phyloP scores from a whole-genome alignment of 371 early-diverging fungal species.

The Syncephalis fuscata region DNA sequence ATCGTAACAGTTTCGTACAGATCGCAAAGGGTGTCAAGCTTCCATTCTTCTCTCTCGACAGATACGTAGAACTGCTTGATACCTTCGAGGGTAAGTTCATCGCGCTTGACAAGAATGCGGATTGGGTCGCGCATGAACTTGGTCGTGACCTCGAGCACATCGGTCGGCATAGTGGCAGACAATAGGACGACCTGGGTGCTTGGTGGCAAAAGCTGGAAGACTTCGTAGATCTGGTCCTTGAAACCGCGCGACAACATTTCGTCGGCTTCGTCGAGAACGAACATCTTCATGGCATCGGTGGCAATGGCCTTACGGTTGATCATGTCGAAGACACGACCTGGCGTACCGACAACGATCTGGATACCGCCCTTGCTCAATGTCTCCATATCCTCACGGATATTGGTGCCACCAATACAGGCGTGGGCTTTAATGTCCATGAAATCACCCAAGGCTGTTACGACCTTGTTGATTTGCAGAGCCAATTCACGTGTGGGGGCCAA shows the following conservation, averaged over 20 bases:
- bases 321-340: slow-evolving; percentile 92
- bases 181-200: slow-evolving; percentile 77
- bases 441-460: slow-evolving; percentile 66
- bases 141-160: slow-evolving; percentile 80
- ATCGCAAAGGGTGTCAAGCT: slow-evolving; percentile 80
- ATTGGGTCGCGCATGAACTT: slow-evolving; percentile 88
- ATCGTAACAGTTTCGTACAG: slow-evolving; percentile 83
- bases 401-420: slow-evolving; percentile 85
- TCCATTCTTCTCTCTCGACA: slow-evolving; percentile 84
- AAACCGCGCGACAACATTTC: slow-evolving; percentile 91
- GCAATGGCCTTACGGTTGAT: slow-evolving; percentile 68
- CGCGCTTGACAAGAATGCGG: slow-evolving; percentile 89
- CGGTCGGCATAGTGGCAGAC: slow-evolving; percentile 85
- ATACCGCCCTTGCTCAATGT: slow-evolving; percentile 38
- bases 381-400: slow-evolving; percentile 59
- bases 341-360: slow-evolving; percentile 86
- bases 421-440: slow-evolving; percentile 68
- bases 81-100: slow-evolving; percentile 91
- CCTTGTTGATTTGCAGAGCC: slow-evolving; percentile 78
- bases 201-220: slow-evolving; percentile 75
- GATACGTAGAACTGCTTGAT: slow-evolving; percentile 87
- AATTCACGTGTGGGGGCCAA: slow-evolving; percentile 87
- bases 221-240: slow-evolving; percentile 86
- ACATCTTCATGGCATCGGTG: slow-evolving; percentile 67
- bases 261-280: slow-evolving; percentile 96